Evolutionary conservation across 208 protist species (phyloP), one percentile per base, ranked within the genome.

Genomic region (Acanthamoeba castellanii): DNA sequence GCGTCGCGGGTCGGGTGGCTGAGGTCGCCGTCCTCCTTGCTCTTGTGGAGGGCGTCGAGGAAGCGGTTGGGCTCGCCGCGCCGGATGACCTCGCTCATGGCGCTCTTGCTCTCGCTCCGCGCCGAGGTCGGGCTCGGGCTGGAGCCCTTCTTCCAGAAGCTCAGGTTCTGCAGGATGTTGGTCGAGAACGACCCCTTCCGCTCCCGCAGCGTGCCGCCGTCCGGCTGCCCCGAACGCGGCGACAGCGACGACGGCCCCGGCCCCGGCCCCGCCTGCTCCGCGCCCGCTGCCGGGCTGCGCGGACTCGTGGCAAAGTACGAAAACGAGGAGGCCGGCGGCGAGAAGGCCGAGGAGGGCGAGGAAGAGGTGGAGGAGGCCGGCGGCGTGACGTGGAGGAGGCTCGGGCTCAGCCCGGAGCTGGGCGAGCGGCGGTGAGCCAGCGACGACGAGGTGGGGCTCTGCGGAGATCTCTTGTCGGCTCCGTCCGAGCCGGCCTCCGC

Each of bases 141-240:
- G 22, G 66, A 72, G 30, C 66, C 66, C 25, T 72, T 72, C 66
- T 72, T 72, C 66, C 66, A 72, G 30, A 72, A 72, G 66, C 30
- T 72, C 18, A 72, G 66, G 66, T 72, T 72, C 22, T 72, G 66
- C 1, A 72, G 66, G 25, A 72, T 27, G 66, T 72, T 72, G n/a
- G 66, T 72, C n/a, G 66, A 72, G 66, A 72, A 72, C 11, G 66
- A 72, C 18, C 66, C 66, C 66, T 72, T 72, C 9, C 66, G 66
- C 66, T 72, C 66, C 27, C 66, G 66, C 66, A 72, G 66, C 14
- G 66, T 72, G 66, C 66, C 30, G 22, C 66, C 66, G 22, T 34
- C 66, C n/a, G 14, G 66, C 66, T 72, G 66, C 66, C 11, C 66
- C n/a, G 66, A 27, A 72, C 66, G 66, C 25, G 66, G 66, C 30